Percentiles rank a stretch among this genome's conserved stretches.
Conservation (phyloP, 805 yeast genomes). For the Lipomyces spencermartinsiae region DNA sequence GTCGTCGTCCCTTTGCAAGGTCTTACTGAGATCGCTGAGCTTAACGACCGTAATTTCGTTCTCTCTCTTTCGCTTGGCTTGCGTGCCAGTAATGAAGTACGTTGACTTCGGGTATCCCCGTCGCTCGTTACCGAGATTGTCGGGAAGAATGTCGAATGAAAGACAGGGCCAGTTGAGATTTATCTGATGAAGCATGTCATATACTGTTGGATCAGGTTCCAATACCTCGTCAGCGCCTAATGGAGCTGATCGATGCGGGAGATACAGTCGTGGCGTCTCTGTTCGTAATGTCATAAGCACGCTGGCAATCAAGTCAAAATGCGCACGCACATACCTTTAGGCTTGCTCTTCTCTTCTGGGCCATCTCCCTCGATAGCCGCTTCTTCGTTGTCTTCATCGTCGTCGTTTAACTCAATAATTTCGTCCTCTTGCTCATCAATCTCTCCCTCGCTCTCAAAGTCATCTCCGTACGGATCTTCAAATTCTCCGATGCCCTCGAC, state of each 20-base stretch:
- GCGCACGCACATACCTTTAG: conserved; percentile 41
- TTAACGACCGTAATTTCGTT: conserved; percentile 88
- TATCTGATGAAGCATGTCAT: conserved; percentile 94
- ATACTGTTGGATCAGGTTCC: conserved; percentile 95
- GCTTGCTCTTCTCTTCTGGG: conserved; percentile 48
- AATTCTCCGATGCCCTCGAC: conserved; percentile 58
- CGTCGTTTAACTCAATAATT: conserved; percentile 76
- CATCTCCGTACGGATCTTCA: conserved; percentile 67
- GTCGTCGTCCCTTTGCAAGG: conserved; percentile 82
- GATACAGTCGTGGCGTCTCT: conserved; percentile 61
- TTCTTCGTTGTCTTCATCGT: conserved; percentile 66
- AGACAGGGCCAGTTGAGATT: conserved; percentile 97
- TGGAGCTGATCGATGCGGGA: conserved; percentile 89
- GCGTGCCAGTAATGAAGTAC: conserved; percentile 90
- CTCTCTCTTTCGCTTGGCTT: conserved; percentile 84
- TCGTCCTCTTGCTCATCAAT: conserved; percentile 78
- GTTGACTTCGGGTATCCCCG: conserved; percentile 87
- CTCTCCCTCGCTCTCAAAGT: conserved; percentile 48
- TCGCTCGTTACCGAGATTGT: conserved; percentile 84
- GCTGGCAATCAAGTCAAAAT: neutral
- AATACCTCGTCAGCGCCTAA: conserved; percentile 94
- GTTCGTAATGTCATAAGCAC: conserved; percentile 37
- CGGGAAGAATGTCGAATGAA: conserved; percentile 88
- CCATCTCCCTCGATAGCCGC: conserved; percentile 31
- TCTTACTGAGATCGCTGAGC: conserved; percentile 79